These are phyloP conservation scores for Polychaeton citri DNA, from an alignment of 2,329 filamentous ascomycete genomes.

Conservation along the genomic window DNA sequence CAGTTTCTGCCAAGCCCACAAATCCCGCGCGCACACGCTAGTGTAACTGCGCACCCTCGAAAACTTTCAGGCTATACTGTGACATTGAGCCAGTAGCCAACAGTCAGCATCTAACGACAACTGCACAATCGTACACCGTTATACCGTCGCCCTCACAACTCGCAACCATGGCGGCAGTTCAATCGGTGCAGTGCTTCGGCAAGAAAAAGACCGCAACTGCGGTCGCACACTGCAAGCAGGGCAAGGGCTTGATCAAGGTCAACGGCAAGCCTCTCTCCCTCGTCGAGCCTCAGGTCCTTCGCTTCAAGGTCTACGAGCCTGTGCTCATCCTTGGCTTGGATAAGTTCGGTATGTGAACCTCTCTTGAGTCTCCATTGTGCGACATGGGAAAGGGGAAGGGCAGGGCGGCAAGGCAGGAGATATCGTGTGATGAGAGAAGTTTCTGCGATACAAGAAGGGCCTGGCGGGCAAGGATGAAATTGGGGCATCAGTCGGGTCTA, in stretches of 20 bases:
- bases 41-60: neutral
- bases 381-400: neutral
- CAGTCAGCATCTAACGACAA: conserved; percentile 1
- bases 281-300: conserved; percentile 89
- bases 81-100: neutral
- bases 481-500: too few relatives aligned
- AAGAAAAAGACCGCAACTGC: conserved; percentile 59
- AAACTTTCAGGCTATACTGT: neutral
- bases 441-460: neutral
- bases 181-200: conserved; percentile 81
- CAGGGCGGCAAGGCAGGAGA: neutral
- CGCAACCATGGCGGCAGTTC: conserved; percentile 51
- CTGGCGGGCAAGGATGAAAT: too few relatives aligned
- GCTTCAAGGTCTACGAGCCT: conserved; percentile 99
- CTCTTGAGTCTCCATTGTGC: too few relatives aligned
- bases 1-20: conserved; percentile 1
- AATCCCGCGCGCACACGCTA: neutral
- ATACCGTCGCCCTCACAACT: conserved; percentile 2
- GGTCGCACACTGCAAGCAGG: conserved; percentile 86
- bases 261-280: conserved; percentile 93
- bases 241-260: conserved; percentile 92
- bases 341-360: conserved; percentile 57
- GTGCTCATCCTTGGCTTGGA: conserved; percentile 93
- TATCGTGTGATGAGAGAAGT: neutral
- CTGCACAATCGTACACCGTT: neutral